Evolutionary conservation across 352 stramenopile species (phyloP).

Genomic region (Phytopythium cucurbitacearum): DNA sequence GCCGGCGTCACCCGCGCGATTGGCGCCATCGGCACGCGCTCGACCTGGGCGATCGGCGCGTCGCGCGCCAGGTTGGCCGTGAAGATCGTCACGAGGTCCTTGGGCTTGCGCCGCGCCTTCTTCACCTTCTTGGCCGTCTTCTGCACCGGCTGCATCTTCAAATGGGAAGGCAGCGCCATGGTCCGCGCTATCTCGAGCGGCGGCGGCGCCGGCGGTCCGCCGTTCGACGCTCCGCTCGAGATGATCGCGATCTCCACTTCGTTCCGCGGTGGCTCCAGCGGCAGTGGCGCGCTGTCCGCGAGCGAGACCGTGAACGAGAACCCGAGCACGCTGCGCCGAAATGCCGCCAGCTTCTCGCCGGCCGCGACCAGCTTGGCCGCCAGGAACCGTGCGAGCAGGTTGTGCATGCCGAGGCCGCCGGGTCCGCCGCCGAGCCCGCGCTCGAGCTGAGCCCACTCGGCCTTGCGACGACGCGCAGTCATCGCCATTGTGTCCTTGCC

Average conservation of each 20-base stretch:
- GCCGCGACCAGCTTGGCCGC: slow-evolving; percentile 5
- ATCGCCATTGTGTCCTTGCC: too few relatives aligned
- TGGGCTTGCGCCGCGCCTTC: slow-evolving; percentile 6
- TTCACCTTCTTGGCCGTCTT: slow-evolving; percentile 11
- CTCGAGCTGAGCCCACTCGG: slow-evolving; percentile 7
- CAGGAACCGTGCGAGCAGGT: slow-evolving; percentile 1
- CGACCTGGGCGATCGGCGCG: slow-evolving; percentile 10
- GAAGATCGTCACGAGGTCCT: slow-evolving; percentile 8
- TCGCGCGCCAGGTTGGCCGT: slow-evolving; percentile 7
- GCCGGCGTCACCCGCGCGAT: slow-evolving; percentile 2
- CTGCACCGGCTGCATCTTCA: slow-evolving; percentile 8
- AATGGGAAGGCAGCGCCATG: slow-evolving; percentile 11
- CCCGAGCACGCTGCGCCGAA: slow-evolving; percentile 43
- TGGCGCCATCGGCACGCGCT: slow-evolving; percentile 12
- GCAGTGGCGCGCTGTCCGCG: slow-evolving; percentile 26
- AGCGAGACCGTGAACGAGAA: slow-evolving; percentile 61
- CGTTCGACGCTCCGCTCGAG: background rate
- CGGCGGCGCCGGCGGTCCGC: slow-evolving; percentile 6
- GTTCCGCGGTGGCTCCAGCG: slow-evolving; percentile 9
- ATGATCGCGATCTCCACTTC: slow-evolving; percentile 16
- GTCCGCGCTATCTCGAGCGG: slow-evolving; percentile 20
- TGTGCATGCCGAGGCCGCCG: background rate
- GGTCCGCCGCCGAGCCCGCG: slow-evolving; percentile 8
- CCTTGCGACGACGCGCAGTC: too few relatives aligned
- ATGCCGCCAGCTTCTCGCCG: slow-evolving; percentile 10